Evolutionary conservation across 2,329 filamentous ascomycete genomes (phyloP).

Genomic region (Hymenoscyphus occultus): DNA sequence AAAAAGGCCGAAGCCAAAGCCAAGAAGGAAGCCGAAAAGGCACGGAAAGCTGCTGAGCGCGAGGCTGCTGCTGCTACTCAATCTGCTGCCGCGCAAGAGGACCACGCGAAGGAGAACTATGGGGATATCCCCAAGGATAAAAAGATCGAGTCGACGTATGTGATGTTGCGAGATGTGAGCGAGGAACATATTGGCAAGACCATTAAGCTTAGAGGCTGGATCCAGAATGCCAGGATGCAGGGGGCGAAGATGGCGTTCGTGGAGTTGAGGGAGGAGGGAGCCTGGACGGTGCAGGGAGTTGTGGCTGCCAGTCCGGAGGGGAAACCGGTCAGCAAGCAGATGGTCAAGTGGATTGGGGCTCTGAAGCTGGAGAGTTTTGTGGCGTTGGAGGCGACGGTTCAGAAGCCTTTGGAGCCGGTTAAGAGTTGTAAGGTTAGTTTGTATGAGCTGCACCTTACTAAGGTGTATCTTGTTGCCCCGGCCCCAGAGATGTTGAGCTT

Average conservation of each 20-base stretch:
- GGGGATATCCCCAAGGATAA: conserved; percentile 63
- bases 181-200: conserved; percentile 66
- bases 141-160: conserved; percentile 51
- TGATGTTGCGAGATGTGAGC: conserved; percentile 61
- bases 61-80: conserved; percentile 68
- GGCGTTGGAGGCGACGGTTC: conserved; percentile 73
- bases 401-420: conserved; percentile 81
- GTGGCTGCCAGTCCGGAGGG: conserved; percentile 64
- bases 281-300: conserved; percentile 80
- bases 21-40: conserved; percentile 83
- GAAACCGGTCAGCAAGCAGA: conserved; percentile 68
- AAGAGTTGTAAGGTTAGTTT: conserved; percentile 79
- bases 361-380: conserved; percentile 81
- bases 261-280: conserved; percentile 72
- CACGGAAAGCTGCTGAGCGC: conserved; percentile 67
- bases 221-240: conserved; percentile 86
- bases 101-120: conserved; percentile 74
- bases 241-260: conserved; percentile 89
- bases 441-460: conserved; percentile 84
- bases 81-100: conserved; percentile 60
- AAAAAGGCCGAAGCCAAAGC: conserved; percentile 86
- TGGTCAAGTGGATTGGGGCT: conserved; percentile 86
- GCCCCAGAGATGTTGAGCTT: conserved; percentile 57
- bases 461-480: conserved; percentile 73
- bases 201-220: conserved; percentile 73